Evolutionary conservation across 495 filamentous ascomycete genomes (phyloP), one percentile per base, ranked within the genome.

Genomic region (Aspergillus saccharolyticus): DNA sequence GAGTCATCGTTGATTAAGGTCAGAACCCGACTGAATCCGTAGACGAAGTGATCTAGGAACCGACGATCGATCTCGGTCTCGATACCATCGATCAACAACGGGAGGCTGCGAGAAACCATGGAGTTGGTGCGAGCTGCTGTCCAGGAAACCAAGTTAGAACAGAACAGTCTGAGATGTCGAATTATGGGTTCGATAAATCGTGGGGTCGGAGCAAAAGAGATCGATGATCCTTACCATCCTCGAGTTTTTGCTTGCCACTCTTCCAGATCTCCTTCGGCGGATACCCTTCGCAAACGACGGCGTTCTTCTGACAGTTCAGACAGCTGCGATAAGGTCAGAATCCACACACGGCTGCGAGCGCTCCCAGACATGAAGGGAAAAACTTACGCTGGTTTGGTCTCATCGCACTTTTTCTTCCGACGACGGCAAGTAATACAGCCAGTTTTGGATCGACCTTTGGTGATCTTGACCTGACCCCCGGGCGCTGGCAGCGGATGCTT

Each of bases 401-500:
- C 91, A 67, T 96, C 91, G 73, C 91, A 97, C 76, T 97, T 97
- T 87, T 96, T 97, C 78, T 96, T 96, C 28, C 91, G 80, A 65
- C 88, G 87, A 55, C 91, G 82, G 76, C 91, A 97, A 49, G 91
- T 96, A 55, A 94, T 87, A 72, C 91, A 96, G 0, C 91, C 91
- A 3, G 91, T 96, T 77, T 96, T 96, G 57, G 90, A 95, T 18
- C 91, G 80, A n/a, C 88, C 89, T 64, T 95, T 94, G 48, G 89
- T 84, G 54, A 88, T 70, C 61, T 94, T 94, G 70, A 78, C 82
- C 51, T 78, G 74, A 16, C 70, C 62, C 18, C 83, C 77, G 7
- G 81, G 74, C 30, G 73, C 63, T 7, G 79, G 78, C 39, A 87
- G 75, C 16, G 90, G 90, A 65, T 95, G 84, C 73, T 96, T 96